phyloP scores from a whole-genome alignment of 1,284 basidiomycete species.

The Rhodotorula sp. region DNA sequence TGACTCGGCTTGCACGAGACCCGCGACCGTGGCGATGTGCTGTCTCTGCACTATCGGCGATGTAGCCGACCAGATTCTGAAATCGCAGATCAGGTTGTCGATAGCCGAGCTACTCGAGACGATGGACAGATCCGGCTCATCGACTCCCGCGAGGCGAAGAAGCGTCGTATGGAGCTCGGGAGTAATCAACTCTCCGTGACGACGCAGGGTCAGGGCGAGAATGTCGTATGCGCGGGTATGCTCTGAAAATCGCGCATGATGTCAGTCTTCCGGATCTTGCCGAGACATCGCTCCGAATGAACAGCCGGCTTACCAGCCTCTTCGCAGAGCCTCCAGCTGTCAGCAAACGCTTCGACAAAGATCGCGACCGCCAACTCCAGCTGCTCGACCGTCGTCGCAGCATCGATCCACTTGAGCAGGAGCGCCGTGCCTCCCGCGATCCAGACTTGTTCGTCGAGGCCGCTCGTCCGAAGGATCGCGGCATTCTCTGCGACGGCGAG shows the following conservation, averaged over 20 bases:
- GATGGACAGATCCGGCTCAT: constrained; percentile 68
- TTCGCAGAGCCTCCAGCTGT: constrained; percentile 87
- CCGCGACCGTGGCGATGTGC: constrained; percentile 74
- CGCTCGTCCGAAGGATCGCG: constrained; percentile 61
- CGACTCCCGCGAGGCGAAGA: constrained; percentile 79
- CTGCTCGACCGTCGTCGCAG: constrained; percentile 72
- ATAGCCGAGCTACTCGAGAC: constrained; percentile 81
- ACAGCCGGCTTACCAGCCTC: constrained; percentile 22
- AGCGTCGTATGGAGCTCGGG: constrained; percentile 71
- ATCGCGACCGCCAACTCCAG: constrained; percentile 69
- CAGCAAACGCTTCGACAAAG: constrained; percentile 70
- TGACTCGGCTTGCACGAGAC: constrained; percentile 69
- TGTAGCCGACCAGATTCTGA: constrained; percentile 81
- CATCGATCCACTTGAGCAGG: constrained; percentile 70
- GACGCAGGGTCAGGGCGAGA: constrained; percentile 68
- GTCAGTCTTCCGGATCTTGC: neutral
- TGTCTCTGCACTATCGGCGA: constrained; percentile 66
- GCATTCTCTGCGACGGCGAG: constrained; percentile 57
- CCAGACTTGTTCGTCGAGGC: constrained; percentile 75
- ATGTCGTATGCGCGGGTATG: constrained; percentile 69
- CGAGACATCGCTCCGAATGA: neutral
- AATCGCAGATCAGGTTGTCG: constrained; percentile 77
- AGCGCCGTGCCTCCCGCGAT: constrained; percentile 78
- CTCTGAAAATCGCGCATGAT: constrained; percentile 53
- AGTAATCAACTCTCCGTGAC: constrained; percentile 73